Conservation (phyloP, 2,329 filamentous ascomycete species). For the Claviceps paspali region DNA sequence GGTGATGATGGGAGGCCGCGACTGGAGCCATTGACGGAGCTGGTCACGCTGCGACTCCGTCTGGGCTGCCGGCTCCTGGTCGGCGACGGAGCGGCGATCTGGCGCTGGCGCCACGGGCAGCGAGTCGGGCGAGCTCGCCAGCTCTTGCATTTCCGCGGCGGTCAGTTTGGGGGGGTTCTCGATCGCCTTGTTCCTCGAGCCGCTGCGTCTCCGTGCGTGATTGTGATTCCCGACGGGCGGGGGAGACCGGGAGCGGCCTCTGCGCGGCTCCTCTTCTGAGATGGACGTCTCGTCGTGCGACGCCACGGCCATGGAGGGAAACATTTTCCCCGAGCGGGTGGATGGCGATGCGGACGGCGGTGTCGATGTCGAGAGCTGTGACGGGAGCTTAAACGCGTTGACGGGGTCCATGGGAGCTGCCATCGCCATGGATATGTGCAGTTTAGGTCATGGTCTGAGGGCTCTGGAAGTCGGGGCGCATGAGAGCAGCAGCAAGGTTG, state of each 20-base stretch:
- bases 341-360: slow-evolving; percentile 1
- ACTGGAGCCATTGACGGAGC: not conserved
- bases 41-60: slow-evolving; percentile 15
- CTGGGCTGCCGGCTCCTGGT: slow-evolving; percentile 17
- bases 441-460: slow-evolving; percentile 3
- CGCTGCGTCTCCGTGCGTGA: slow-evolving; percentile 16
- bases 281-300: slow-evolving; percentile 17
- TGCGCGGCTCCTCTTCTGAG: slow-evolving; percentile 13
- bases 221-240: slow-evolving; percentile 3
- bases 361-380: slow-evolving; percentile 6
- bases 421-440: slow-evolving; percentile 7
- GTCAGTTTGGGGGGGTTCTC: slow-evolving; percentile 39
- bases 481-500: too few species aligned
- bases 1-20: not conserved
- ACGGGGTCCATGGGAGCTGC: slow-evolving; percentile 12
- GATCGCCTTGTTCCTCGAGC: slow-evolving; percentile 16
- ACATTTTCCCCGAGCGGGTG: not conserved
- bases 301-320: slow-evolving; percentile 9
- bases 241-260: slow-evolving; percentile 6
- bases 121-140: slow-evolving; percentile 41
- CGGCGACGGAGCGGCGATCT: slow-evolving; percentile 13
- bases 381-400: slow-evolving; percentile 7
- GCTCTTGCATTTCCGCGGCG: slow-evolving; percentile 41
- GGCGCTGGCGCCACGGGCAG: slow-evolving; percentile 35
- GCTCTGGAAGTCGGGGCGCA: not conserved